These are phyloP conservation scores for Smithsoniella earleae DNA, from an alignment of 163 green algal genomes.

Conservation along the genomic window DNA sequence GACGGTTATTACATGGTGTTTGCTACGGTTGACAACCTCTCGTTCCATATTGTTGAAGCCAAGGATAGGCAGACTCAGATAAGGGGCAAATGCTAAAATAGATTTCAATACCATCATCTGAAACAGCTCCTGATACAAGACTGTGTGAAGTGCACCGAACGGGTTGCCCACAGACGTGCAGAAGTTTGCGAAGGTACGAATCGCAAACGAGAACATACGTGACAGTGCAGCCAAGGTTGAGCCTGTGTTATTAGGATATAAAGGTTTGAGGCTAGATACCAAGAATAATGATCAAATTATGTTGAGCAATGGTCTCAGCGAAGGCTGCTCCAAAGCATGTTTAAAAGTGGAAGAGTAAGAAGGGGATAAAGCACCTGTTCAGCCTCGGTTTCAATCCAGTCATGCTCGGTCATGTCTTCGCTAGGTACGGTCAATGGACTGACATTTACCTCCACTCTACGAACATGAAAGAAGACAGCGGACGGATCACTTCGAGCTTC, in stretches of 20 bases:
- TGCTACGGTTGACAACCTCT: no score
- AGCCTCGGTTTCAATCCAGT: not conserved
- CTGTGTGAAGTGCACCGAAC: no score
- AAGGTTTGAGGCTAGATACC: no score
- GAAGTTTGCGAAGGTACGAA: no score
- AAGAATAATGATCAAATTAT: no score
- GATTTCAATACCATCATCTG: no score
- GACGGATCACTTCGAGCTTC: slow-evolving; percentile 66
- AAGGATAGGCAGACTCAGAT: not conserved
- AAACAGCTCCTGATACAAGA: no score
- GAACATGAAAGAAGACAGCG: slow-evolving; percentile 77
- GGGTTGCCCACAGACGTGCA: no score
- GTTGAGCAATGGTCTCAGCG: no score
- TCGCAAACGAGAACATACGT: not conserved
- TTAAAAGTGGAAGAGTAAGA: not conserved
- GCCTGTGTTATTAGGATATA: not conserved
- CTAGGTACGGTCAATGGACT: no score
- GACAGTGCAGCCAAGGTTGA: not conserved
- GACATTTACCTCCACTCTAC: slow-evolving; percentile 67
- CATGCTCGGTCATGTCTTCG: not conserved
- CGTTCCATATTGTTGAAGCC: not conserved
- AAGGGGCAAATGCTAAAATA: no score
- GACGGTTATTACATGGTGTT: not conserved
- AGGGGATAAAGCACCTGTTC: not conserved
- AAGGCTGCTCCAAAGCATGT: not conserved